Base-by-base conservation (phyloP, 441 rosid genomes). In the Adansonia rubrostipa region DNA sequence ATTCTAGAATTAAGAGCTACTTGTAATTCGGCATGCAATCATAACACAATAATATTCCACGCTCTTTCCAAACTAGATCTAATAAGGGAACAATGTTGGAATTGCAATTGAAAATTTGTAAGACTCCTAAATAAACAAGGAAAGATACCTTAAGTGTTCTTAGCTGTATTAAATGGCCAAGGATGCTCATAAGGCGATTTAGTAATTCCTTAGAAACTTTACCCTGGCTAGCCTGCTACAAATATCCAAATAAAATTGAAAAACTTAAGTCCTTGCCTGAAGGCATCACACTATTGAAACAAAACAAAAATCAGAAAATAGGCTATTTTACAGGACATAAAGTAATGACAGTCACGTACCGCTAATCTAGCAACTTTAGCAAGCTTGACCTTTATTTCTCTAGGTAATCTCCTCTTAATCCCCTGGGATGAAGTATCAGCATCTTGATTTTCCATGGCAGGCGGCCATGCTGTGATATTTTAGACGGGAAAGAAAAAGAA, bases 351-450 rank as follows among this genome's bases (percentile, higher is more conserved):
- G 79, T 78, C 33, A 20, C 75, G 53, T 92, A 96, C 99, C 93
- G 96, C 98, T 81, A 93, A 84, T 89, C 96, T 91, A 79, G 98
- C 98, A 78, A 96, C 98, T 93, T 89, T 92, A 80, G 93, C 95
- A 68, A 96, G 99, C 81, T 92, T 96, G 79, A 86, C 75, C 90
- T 96, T 96, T 80, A 94, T 81, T 81, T 94, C 98, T 82, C 88
- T 86, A 51, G 98, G 98, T 87, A 96, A 90, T 86, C 98, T 94
- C 89, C 98, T 96, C 83, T 96, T 96, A 66, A 92, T 86, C 68
- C 84, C 89, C 86, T 87, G 99, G 79, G 89, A 80, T 67, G 97
- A 82, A 74, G 79, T 51, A 85, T 96, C 98, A 78, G 88, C 91
- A 77, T 96, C 98, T 84, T 88, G 97, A 85, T 87, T 94, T 76